Percentiles rank a stretch among this genome's conserved stretches.
phyloP scores from a whole-genome alignment of 75 land plant genomes.

The Cunninghamia lanceolata region DNA sequence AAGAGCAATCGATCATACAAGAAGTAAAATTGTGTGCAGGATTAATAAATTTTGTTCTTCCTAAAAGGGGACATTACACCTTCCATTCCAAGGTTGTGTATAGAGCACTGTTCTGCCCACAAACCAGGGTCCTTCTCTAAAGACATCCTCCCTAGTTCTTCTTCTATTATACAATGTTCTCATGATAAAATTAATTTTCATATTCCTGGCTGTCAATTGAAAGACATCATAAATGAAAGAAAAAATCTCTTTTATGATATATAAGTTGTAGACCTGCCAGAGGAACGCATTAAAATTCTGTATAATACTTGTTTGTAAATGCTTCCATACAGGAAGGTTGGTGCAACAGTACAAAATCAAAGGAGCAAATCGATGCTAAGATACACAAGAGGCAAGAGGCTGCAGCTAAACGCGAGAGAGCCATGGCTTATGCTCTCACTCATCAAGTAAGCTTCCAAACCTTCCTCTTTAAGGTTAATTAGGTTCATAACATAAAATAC shows the following conservation, averaged over 20 bases:
- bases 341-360: constrained; percentile 73
- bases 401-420: constrained; percentile 88
- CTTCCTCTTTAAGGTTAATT: not conserved
- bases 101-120: too few relatives aligned
- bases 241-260: not conserved
- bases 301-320: constrained; percentile 1
- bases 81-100: too few relatives aligned
- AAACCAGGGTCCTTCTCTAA: too few relatives aligned
- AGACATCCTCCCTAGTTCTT: too few relatives aligned
- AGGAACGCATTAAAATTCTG: not conserved
- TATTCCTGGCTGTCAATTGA: not conserved
- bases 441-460: constrained; percentile 51
- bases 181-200: not conserved
- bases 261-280: not conserved
- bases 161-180: not conserved
- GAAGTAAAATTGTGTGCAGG: too few relatives aligned
- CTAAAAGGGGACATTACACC: too few relatives aligned
- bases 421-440: constrained; percentile 82
- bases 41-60: too few relatives aligned
- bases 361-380: constrained; percentile 72
- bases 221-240: not conserved
- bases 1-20: too few relatives aligned
- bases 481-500: not conserved
- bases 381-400: constrained; percentile 81
- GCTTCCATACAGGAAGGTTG: constrained; percentile 67